Conservation (phyloP, 495 filamentous ascomycete species). For the Podospora australis region DNA sequence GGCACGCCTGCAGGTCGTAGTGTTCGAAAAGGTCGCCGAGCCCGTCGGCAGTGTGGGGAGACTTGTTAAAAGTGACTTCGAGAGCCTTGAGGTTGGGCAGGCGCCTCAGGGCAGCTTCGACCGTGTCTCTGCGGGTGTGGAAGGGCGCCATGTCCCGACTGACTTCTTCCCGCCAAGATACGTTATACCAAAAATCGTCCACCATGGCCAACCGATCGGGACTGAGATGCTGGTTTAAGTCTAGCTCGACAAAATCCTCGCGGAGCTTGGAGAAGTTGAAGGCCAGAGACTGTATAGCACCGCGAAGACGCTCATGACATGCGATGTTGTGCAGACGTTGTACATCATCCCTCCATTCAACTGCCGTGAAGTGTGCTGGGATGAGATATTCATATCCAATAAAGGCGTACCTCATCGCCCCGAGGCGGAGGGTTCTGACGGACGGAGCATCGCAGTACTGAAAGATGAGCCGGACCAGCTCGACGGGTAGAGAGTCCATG, state of each 20-base stretch:
- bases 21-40: slow-evolving; percentile 34
- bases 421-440: slow-evolving; percentile 36
- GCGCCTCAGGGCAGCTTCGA: slow-evolving; percentile 36
- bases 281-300: slow-evolving; percentile 34
- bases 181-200: slow-evolving; percentile 31
- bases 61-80: slow-evolving; percentile 39
- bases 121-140: slow-evolving; percentile 30
- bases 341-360: slow-evolving; percentile 43
- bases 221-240: no score
- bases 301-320: slow-evolving; percentile 35
- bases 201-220: slow-evolving; percentile 33
- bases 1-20: slow-evolving; percentile 36
- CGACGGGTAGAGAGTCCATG: slow-evolving; percentile 38
- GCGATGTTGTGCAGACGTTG: slow-evolving; percentile 38
- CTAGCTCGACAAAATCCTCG: no score
- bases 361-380: slow-evolving; percentile 33
- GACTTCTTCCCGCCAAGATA: slow-evolving; percentile 33
- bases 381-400: slow-evolving; percentile 42
- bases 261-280: slow-evolving; percentile 39
- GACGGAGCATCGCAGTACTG: slow-evolving; percentile 34
- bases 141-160: slow-evolving; percentile 31
- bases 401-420: slow-evolving; percentile 30
- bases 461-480: slow-evolving; percentile 43
- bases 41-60: slow-evolving; percentile 33
- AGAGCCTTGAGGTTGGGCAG: slow-evolving; percentile 39